These are phyloP conservation scores for Stylosanthes scabra DNA, from an alignment of 331 rosid species.

Conservation along the genomic window DNA sequence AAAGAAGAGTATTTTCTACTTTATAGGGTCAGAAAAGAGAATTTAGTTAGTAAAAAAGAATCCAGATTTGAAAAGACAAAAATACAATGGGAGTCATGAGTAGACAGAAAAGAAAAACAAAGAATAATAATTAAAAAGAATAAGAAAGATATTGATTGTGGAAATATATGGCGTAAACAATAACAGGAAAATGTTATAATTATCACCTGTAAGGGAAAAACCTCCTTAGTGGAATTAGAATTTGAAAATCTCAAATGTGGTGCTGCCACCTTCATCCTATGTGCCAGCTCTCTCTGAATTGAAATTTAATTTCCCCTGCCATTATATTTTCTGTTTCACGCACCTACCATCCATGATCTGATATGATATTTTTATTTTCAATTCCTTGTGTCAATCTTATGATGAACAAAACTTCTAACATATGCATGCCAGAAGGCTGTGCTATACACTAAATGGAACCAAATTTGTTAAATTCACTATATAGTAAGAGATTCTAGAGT, in stretches of 20 bases:
- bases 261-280: constrained; percentile 19
- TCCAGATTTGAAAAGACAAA: background rate
- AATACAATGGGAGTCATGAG: background rate
- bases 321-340: background rate
- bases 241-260: background rate
- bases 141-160: background rate
- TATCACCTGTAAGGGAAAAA: constrained; percentile 14
- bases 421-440: background rate
- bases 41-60: background rate
- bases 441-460: background rate
- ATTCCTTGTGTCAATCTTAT: background rate
- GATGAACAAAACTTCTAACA: background rate
- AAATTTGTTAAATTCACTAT: background rate
- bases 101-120: background rate
- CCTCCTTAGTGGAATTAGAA: background rate
- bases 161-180: background rate
- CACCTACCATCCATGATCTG: constrained; percentile 2
- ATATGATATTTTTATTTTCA: background rate
- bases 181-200: background rate
- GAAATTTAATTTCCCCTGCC: constrained; percentile 17
- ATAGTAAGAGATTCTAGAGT: background rate
- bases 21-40: background rate
- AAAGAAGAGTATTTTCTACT: background rate
- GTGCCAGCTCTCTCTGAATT: constrained; percentile 22
- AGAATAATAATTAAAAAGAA: background rate